Base-by-base conservation (phyloP, 768 basidiomycete genomes). In the Mycena capillaripes region DNA sequence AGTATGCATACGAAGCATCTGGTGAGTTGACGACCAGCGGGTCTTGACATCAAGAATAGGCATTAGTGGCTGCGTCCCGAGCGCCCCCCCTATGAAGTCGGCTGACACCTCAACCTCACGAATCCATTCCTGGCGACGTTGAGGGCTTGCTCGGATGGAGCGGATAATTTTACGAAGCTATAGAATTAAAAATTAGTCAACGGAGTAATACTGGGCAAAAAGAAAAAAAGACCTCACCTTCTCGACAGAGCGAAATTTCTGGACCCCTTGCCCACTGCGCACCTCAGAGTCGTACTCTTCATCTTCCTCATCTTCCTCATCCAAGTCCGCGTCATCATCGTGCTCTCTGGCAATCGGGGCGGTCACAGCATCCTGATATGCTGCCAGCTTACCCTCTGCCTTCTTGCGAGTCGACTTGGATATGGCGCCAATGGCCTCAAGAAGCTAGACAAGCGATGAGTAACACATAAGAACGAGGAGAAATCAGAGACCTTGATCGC, bases 1-100 rank as follows among this genome's bases (percentile, higher is more conserved):
- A 36, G 34, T 36, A 36, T 36, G 6, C 75, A 30, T 66, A 80
- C 70, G 65, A 34, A 82, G 73, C 81, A 82, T 82, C 42, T 79
- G 75, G 59, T 81, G 79, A 12, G 79, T 81, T n/a, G 78, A 82
- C 14, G 76, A 71, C 81, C 80, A 82, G n/a, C n/a, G n/a, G n/a
- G n/a, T n/a, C n/a, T n/a, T n/a, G n/a, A n/a, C n/a, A n/a, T n/a
- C n/a, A n/a, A 82, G 70, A 44, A 81, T 80, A 5, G 78, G 78
- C 78, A 81, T 79, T 10, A 78, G 63, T 8, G 72, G 56, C 10
- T 21, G 34, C 25, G 53, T 61, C 11, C 36, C 44, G 36, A 55
- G 65, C 34, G 29, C 23, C 10, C 44, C 40, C 14, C 23, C 34
- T 23, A 29, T 38, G 30, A 46, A 44, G 23, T 12, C 32, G 34